Conservation (phyloP, 192 early-diverging fungal species). For the Endogone sp. region DNA sequence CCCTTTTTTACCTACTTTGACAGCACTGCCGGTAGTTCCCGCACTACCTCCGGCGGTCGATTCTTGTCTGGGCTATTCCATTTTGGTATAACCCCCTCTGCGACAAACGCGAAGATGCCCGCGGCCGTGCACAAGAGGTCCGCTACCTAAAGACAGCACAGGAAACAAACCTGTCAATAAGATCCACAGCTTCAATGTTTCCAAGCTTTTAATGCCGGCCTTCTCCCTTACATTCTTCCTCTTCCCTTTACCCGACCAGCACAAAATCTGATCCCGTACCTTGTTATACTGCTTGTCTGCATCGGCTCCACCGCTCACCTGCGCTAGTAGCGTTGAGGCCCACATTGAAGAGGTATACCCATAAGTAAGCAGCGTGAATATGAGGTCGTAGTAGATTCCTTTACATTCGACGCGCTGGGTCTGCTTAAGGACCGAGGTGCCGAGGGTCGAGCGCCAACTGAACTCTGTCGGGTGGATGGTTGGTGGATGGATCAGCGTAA, state of each 20-base stretch:
- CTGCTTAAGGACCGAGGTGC: conserved; percentile 39
- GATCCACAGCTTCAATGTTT: not conserved
- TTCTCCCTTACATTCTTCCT: not conserved
- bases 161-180: not conserved
- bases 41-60: conserved; percentile 24
- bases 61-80: conserved; percentile 25
- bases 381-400: conserved; percentile 49
- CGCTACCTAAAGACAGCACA: conserved; percentile 30
- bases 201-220: not conserved
- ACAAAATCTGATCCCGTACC: too few relatives aligned
- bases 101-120: conserved; percentile 47
- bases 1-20: conserved; percentile 48
- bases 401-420: conserved; percentile 43
- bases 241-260: not conserved
- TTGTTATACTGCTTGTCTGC: conserved; percentile 15
- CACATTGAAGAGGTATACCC: conserved; percentile 44
- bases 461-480: too few relatives aligned
- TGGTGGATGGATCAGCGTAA: not conserved
- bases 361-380: conserved; percentile 51
- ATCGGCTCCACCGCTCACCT: not conserved
- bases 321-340: conserved; percentile 15
- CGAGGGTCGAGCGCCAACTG: conserved; percentile 48
- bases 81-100: conserved; percentile 37
- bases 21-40: conserved; percentile 29
- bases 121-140: conserved; percentile 48